Evolutionary conservation across 169 alveolate species (phyloP), one percentile per base, ranked within the genome.

Genomic region (Plasmodium relictum): DNA sequence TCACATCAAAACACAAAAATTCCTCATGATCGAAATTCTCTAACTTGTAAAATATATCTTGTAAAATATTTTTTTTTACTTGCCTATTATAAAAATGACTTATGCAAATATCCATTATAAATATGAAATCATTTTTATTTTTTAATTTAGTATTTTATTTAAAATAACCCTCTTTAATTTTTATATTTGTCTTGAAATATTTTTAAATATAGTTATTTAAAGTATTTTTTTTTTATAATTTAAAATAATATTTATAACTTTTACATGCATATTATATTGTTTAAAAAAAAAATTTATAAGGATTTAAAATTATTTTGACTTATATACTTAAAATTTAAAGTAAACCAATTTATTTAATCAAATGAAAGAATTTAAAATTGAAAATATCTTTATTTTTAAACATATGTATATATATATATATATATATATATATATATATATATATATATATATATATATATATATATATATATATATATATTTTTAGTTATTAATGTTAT

Each of bases 41-140:
- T 52, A 80, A 24, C 56, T 80, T 68, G 90, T 68, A 80, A 80
- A 80, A 80, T 41, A 80, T 70, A 45, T 80, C 90, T 73, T 80
- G 80, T 42, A 80, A 80, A 42, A 80, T 44, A 41, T 68, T 68
- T 45, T 80, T 80, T 58, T 59, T 80, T 18, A 68, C 68, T 44
- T 80, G 90, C 41, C 90, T 80, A 68, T 80, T 80, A 72, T 80
- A 80, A 68, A 66, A 71, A 80, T 80, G 83, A 72, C 72, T 80
- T 66, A 68, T 65, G 44, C 90, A 80, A 50, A 80, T 80, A 68
- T 80, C 90, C 90, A 80, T 80, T 68, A 68, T 80, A 68, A 52
- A 52, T n/a, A 52, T 44, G 66, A 31, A 52, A 61, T 74, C 88
- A 61, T 74, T 56, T 74, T 74, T 74, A 59, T 45, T 54, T 26